Base-by-base conservation (phyloP, 2,329 filamentous ascomycete genomes). In the Scedosporium apiospermum region DNA sequence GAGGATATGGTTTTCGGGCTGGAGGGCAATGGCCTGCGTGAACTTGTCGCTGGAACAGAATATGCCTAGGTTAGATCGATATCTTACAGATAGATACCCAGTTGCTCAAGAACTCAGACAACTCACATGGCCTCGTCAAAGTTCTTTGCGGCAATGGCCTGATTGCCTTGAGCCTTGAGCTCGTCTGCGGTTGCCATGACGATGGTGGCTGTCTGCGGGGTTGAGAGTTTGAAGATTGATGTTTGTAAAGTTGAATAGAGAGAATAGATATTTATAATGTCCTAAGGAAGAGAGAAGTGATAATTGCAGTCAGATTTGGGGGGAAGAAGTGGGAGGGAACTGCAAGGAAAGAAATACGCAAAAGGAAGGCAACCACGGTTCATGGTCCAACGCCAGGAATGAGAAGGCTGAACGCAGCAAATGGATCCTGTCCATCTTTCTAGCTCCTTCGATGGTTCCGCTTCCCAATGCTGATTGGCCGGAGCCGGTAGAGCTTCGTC, bases 91-190 rank as follows among this genome's bases (percentile, higher is more conserved):
- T 18, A 38, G 26, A 12, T 26, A 38, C 38, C 16, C 4, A 46
- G 60, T 27, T 6, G 5, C 23, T 23, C 44, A 6, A 21, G n/a
- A 6, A 21, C 18, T 30, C 61, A 51, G 63, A 38, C 34, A 38
- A 86, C 91, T 78, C 84, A 98, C 93, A 96, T 86, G 72, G 95
- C 95, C 75, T 93, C 91, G 71, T 92, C 84, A 76, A 96, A 99
- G 78, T 98, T 92, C 84, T 98, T 98, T 66, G 91, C 92, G 68
- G 91, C 89, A 77, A 99, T 99, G 77, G 96, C 93, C 82, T 96
- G 96, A 83, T 99, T 99, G 81, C 93, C 95, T 75, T 95, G 89
- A 72, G 93, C 91, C 83, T 99, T 99, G 71, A 99, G 86, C 85
- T 93, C 84, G 75, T 88, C 86, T 69, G 84, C 85, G 65, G 82